These are phyloP conservation scores for Casuarina equisetifolia DNA, from an alignment of 306 rosid genomes.

Conservation along the genomic window DNA sequence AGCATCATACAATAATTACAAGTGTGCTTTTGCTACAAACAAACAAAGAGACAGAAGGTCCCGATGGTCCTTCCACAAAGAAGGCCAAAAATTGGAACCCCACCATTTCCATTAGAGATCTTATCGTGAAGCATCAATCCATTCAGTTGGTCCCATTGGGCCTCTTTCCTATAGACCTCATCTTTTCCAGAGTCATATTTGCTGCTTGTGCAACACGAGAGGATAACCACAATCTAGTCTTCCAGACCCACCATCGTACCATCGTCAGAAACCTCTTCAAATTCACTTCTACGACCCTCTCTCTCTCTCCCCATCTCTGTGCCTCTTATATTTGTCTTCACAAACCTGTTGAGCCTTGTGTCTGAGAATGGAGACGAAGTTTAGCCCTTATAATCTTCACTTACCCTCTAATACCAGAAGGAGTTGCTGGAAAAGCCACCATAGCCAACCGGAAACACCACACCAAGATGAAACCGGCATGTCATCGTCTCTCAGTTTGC, in stretches of 20 bases:
- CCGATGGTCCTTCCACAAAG: not conserved
- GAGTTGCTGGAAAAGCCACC: conserved; percentile 11
- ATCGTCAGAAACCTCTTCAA: conserved; percentile 17
- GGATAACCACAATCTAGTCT: conserved; percentile 12
- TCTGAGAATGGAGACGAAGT: conserved; percentile 40
- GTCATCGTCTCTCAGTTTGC: conserved; percentile 42
- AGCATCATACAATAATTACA: conserved; percentile 35
- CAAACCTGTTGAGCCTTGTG: conserved; percentile 3
- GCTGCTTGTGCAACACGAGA: conserved; percentile 18
- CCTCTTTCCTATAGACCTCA: conserved; percentile 18
- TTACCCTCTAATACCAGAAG: conserved; percentile 29
- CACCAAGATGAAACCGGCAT: conserved; percentile 29
- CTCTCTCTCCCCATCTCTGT: not conserved
- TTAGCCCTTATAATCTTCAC: conserved; percentile 26
- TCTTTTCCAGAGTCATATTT: conserved; percentile 17
- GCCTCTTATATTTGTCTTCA: not conserved
- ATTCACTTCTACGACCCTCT: not conserved
- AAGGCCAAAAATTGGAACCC: conserved; percentile 22
- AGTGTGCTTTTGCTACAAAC: conserved; percentile 22
- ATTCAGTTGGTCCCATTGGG: not conserved
- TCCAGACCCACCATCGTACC: conserved; percentile 15
- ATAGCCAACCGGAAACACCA: conserved; percentile 5
- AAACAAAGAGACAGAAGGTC: not conserved
- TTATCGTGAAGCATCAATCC: conserved; percentile 16
- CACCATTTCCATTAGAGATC: conserved; percentile 24